A percentile compares a stretch with the other conserved stretches of the same genome.
Evolutionary conservation across 2,329 filamentous ascomycete genomes (phyloP).

Genomic region (Aulographum hederae): DNA sequence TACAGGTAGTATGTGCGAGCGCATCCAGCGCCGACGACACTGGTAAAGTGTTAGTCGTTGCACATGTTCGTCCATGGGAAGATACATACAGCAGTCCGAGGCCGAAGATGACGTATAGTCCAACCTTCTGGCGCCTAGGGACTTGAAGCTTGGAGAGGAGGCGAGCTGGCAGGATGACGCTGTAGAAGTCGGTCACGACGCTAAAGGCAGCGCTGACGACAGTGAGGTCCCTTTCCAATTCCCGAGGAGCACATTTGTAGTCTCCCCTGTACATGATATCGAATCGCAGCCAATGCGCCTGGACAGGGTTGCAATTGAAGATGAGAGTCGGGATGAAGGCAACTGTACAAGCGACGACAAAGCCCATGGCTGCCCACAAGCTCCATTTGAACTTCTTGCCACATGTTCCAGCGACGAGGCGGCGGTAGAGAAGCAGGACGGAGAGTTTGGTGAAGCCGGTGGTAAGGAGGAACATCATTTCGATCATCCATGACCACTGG

Average conservation of each 20-base stretch:
- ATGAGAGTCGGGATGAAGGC: slow-evolving; percentile 6
- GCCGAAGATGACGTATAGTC: slow-evolving; percentile 6
- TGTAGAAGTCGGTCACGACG: slow-evolving; percentile 9
- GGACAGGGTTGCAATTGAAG: slow-evolving; percentile 14
- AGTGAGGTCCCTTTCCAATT: slow-evolving; percentile 1
- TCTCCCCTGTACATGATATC: slow-evolving; percentile 9
- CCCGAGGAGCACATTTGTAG: slow-evolving; percentile 6
- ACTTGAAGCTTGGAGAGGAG: slow-evolving; percentile 7
- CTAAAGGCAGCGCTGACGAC: slow-evolving; percentile 8
- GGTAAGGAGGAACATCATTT: slow-evolving; percentile 15
- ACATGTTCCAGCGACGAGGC: slow-evolving; percentile 13
- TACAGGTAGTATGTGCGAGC: slow-evolving; percentile 15
- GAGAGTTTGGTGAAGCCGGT: slow-evolving; percentile 17
- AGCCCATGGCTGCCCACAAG: slow-evolving; percentile 13
- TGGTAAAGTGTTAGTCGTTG: too few relatives aligned
- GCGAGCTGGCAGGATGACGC: slow-evolving; percentile 8
- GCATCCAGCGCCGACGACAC: slow-evolving; percentile 14
- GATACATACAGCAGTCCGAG: slow-evolving; percentile 8
- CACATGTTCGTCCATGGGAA: too few relatives aligned
- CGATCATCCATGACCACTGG: slow-evolving; percentile 14
- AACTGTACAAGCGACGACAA: slow-evolving; percentile 9
- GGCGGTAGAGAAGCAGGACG: slow-evolving; percentile 18
- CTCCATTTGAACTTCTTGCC: slow-evolving; percentile 12
- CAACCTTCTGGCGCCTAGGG: slow-evolving; percentile 9
- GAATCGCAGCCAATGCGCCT: slow-evolving; percentile 16